phyloP scores from a whole-genome alignment of 2,329 filamentous ascomycete species.

The Phaeosphaeria sp. region DNA sequence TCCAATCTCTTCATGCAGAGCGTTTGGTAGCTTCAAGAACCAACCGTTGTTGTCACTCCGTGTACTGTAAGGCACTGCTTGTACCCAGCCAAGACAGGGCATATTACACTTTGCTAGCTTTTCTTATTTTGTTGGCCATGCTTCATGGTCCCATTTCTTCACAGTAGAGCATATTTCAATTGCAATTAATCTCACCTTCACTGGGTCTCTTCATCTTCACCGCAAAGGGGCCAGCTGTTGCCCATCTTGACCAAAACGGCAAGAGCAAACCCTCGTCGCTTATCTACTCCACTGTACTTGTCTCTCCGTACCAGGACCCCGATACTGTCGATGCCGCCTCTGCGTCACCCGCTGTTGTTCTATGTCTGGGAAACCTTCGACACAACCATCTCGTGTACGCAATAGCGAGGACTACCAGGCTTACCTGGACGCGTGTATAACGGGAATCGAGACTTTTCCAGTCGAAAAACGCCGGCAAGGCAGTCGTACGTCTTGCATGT shows the following conservation, averaged over 20 bases:
- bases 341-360: not conserved
- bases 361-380: constrained; percentile 13
- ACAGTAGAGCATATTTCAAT: not conserved
- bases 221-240: not conserved
- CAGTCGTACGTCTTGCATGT: constrained; percentile 7
- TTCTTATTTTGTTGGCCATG: not conserved
- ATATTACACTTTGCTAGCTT: not conserved
- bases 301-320: not conserved
- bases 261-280: not conserved
- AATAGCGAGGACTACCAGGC: constrained; percentile 19
- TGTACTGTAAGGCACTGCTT: too few relatives aligned
- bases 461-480: constrained; percentile 8
- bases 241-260: not conserved
- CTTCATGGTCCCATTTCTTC: not conserved
- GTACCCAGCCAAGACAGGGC: too few relatives aligned
- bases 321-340: not conserved
- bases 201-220: not conserved
- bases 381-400: constrained; percentile 2
- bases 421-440: constrained; percentile 22
- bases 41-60: too few relatives aligned
- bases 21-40: too few relatives aligned
- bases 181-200: not conserved
- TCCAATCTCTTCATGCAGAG: too few relatives aligned
- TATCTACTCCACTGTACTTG: not conserved
- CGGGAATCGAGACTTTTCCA: constrained; percentile 21